These are phyloP conservation scores for Metschnikowia dekortorum DNA, from an alignment of 805 yeast species.

Conservation along the genomic window DNA sequence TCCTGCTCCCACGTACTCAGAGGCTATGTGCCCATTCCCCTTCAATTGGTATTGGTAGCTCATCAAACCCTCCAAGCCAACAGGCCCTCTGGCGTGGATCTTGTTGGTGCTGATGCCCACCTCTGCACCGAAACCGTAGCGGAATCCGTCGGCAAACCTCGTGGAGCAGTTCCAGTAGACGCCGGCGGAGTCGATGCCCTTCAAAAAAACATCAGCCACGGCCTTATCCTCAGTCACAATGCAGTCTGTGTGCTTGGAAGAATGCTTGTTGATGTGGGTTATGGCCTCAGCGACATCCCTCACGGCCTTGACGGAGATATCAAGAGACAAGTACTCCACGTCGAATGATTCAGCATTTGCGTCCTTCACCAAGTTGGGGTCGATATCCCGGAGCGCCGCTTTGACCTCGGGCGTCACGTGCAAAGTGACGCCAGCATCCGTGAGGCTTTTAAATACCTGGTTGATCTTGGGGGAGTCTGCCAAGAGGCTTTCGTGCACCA, in stretches of 20 bases:
- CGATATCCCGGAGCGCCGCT: constrained; percentile 18
- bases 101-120: constrained; percentile 97
- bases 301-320: constrained; percentile 70
- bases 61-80: constrained; percentile 94
- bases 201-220: constrained; percentile 71
- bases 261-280: constrained; percentile 78
- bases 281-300: constrained; percentile 67
- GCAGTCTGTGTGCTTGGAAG: constrained; percentile 95
- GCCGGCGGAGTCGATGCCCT: constrained; percentile 90
- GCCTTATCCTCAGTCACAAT: constrained; percentile 74
- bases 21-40: constrained; percentile 91
- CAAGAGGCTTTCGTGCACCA: constrained; percentile 49
- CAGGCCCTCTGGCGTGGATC: constrained; percentile 98
- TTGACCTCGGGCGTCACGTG: constrained; percentile 60
- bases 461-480: constrained; percentile 19
- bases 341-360: constrained; percentile 69
- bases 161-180: constrained; percentile 98
- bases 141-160: constrained; percentile 96
- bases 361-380: constrained; percentile 33
- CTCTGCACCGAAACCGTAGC: constrained; percentile 98
- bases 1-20: constrained; percentile 91
- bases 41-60: constrained; percentile 90
- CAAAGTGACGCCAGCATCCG: constrained; percentile 64
- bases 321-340: constrained; percentile 79
- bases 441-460: constrained; percentile 37